These are phyloP conservation scores for Podaxis mareebaensis DNA, from an alignment of 768 basidiomycete genomes.

Conservation along the genomic window DNA sequence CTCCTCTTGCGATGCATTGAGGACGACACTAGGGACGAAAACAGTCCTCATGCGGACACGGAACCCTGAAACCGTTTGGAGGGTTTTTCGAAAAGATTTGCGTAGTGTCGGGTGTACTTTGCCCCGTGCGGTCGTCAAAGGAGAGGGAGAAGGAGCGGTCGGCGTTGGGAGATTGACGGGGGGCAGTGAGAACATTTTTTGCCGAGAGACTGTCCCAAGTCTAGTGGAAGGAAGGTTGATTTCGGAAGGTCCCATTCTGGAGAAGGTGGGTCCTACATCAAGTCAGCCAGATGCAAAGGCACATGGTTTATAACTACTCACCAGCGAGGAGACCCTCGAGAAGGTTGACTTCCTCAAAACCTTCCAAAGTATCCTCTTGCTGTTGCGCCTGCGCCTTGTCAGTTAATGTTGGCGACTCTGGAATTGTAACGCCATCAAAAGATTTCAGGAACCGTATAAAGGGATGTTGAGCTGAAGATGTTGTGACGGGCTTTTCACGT, in stretches of 20 bases:
- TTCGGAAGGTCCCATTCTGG: constrained; percentile 26
- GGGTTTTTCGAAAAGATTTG: constrained; percentile 81
- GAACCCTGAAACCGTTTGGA: constrained; percentile 81
- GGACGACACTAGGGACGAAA: constrained; percentile 81
- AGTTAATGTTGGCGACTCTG: constrained; percentile 31
- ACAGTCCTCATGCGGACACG: constrained; percentile 93
- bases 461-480: constrained; percentile 41
- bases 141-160: constrained; percentile 46
- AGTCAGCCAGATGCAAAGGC: not conserved
- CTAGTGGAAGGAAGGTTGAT: constrained; percentile 68
- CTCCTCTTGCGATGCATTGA: constrained; percentile 52
- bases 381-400: constrained; percentile 41
- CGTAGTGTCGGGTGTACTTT: constrained; percentile 68
- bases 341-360: constrained; percentile 57
- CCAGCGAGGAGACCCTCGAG: constrained; percentile 67
- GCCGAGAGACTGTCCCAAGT: constrained; percentile 67
- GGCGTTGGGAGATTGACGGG: constrained; percentile 46
- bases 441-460: constrained; percentile 40
- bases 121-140: constrained; percentile 44
- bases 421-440: constrained; percentile 33
- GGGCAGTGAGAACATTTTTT: constrained; percentile 64
- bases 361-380: constrained; percentile 47
- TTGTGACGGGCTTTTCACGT: constrained; percentile 69
- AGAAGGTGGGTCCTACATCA: constrained; percentile 47
- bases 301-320: constrained; percentile 25